Evolutionary conservation across 1,284 basidiomycete species (phyloP), one percentile per base, ranked within the genome.

Genomic region (Ganoderma meredithae): DNA sequence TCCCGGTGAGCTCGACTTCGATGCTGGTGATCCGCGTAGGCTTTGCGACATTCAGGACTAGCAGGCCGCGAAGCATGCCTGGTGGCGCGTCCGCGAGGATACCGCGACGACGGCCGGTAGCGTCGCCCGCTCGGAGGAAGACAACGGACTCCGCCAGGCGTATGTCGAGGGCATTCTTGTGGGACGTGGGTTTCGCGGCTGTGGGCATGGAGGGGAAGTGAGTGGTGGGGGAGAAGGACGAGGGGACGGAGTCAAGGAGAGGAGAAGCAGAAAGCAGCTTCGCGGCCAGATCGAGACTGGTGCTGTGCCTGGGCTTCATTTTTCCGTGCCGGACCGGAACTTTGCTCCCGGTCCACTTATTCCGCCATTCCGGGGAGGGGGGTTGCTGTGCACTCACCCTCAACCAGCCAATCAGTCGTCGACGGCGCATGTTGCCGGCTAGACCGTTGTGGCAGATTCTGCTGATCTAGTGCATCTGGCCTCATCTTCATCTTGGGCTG

Each of bases 21-120:
- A 99, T 97, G 74, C 91, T 94, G 44, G 92, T 92, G 75, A 99
- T 92, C 78, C 92, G 90, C 49, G 91, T 96, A 0, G 96, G 90
- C 77, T 97, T 97, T 60, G 84, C 83, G 39, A 98, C 84, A 13
- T 89, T 88, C 56, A 99, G 83, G 1, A 90, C 92, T 67, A 99
- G 85, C 13, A 98, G 83, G n/a, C 96, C 97, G 49, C 97, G 87
- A 40, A 99, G 84, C 79, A 97, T 86, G 8, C 95, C 91, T 1
- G 94, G 91, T 6, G 88, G 86, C 0, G 85, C 82, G 72, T 86
- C 85, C 25, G 83, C 77, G n/a, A 77, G 78, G 10, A 81, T 77
- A 17, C 79, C 77, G 53, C 84, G 81, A 49, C 85, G 85, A 64
- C 90, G 81, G 27, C 83, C 81, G 31, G 83, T 80, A 25, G 82